Percentiles rank a stretch among this genome's conserved stretches.
phyloP scores from a whole-genome alignment of 257 asterid genomes.

The Primulina eburnea region DNA sequence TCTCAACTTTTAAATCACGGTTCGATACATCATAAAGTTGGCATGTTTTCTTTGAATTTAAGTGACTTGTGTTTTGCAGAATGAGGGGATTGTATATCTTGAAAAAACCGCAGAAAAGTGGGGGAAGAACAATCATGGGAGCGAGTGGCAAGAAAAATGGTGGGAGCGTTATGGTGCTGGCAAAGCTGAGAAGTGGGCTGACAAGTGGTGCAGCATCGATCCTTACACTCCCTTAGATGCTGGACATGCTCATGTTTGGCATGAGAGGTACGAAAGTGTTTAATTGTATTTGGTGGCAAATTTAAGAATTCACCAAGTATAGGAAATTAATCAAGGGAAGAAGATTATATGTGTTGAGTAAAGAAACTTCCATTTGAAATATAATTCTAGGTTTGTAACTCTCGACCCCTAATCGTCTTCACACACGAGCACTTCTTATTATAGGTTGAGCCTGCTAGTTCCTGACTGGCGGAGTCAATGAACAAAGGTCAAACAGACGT shows the following conservation, averaged over 20 bases:
- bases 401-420: not conserved
- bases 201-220: constrained; percentile 94
- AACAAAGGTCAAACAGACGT: not conserved
- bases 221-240: constrained; percentile 73
- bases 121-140: constrained; percentile 84
- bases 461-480: not conserved
- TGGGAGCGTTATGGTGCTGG: constrained; percentile 90
- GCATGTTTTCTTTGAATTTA: not conserved
- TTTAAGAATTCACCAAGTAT: too few species aligned
- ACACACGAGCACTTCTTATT: not conserved
- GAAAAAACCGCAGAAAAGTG: constrained; percentile 99
- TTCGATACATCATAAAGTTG: not conserved
- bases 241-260: constrained; percentile 99
- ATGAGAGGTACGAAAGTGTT: constrained; percentile 61
- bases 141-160: constrained; percentile 98
- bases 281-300: not conserved
- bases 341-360: too few species aligned
- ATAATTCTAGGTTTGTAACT: too few species aligned
- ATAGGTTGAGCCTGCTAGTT: not conserved
- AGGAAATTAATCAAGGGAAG: not conserved
- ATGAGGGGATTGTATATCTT: constrained; percentile 56
- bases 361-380: too few species aligned
- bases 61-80: constrained; percentile 37
- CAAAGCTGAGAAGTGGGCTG: constrained; percentile 86
- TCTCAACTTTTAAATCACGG: not conserved